Evolutionary conservation across 441 rosid genomes (phyloP), one percentile per base, ranked within the genome.

Genomic region (Brassica balearica): DNA sequence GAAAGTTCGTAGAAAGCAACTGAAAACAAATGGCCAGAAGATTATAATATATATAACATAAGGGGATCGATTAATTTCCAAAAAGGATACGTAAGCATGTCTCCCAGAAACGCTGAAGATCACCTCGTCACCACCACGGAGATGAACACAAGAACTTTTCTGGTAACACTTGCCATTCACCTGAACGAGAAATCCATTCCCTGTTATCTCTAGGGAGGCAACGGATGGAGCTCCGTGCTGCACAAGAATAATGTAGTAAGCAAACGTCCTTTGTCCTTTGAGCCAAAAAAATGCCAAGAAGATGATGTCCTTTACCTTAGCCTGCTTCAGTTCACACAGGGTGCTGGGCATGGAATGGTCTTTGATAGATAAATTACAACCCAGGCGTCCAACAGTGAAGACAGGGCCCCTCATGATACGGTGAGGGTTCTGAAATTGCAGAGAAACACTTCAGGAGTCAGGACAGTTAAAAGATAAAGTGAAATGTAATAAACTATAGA

Each of bases 11-110:
- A 63, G 23, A 15, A 72, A 62, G 3, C 55, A 36, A 38, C 0
- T 9, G 61, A 55, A 73, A 19, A 23, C 22, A 81, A 29, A 62
- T 62, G 19, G 46, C 56, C 22, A 65, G 58, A 48, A n/a, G 8
- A 5, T 17, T 58, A 55, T 48, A 19, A 12, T 9, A 4, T 73
- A 11, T 43, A 56, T 14, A 17, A 23, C 23, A 64, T 70, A 66
- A 62, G 63, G 41, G 56, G 14, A 25, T 22, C 12, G 5, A 75
- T 48, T 38, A 25, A 20, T 22, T 68, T 68, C 8, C 36, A 75
- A n/a, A 73, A 88, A 96, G 98, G 99, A 96, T 96, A 96, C 99
- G 75, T 96, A 96, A 76, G 99, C 89, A 86, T 96, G 96, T 80
- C 87, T 90, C 61, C 89, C 95, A 6, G 90, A 66, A 58, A 83